Evolutionary conservation across 768 basidiomycete genomes (phyloP).

Genomic region (Kwoniella sp.): DNA sequence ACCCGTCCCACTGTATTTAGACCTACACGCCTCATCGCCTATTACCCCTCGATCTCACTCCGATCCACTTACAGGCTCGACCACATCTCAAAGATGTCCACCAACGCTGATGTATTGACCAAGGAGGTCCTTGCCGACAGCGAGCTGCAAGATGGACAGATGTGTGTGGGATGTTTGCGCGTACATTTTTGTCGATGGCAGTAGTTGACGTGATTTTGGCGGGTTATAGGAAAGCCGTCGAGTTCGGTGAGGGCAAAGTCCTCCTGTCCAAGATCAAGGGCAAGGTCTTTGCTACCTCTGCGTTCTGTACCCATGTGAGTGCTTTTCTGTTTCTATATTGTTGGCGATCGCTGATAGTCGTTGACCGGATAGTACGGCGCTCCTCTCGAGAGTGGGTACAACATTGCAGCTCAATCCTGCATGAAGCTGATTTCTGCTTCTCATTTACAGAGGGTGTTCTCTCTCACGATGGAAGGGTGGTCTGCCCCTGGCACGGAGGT

Average conservation of each 20-base stretch:
- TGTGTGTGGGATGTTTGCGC: slow-evolving; percentile 51
- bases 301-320: slow-evolving; percentile 71
- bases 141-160: slow-evolving; percentile 64
- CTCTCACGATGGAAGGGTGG: slow-evolving; percentile 69
- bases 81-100: slow-evolving; percentile 15
- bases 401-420: no score
- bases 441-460: slow-evolving; percentile 66
- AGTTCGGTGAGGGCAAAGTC: slow-evolving; percentile 70
- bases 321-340: not conserved
- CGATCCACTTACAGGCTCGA: not conserved
- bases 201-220: no score
- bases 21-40: no score
- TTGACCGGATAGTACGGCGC: slow-evolving; percentile 62
- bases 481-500: slow-evolving; percentile 91
- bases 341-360: not conserved
- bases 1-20: no score
- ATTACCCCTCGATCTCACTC: not conserved
- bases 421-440: no score
- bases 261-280: slow-evolving; percentile 71
- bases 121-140: slow-evolving; percentile 58
- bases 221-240: slow-evolving; percentile 80
- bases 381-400: slow-evolving; percentile 59
- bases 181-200: no score
- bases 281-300: slow-evolving; percentile 59
- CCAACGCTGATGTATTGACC: slow-evolving; percentile 12